Base-by-base conservation (phyloP, 129 eudicot species). In the Centella asiatica region DNA sequence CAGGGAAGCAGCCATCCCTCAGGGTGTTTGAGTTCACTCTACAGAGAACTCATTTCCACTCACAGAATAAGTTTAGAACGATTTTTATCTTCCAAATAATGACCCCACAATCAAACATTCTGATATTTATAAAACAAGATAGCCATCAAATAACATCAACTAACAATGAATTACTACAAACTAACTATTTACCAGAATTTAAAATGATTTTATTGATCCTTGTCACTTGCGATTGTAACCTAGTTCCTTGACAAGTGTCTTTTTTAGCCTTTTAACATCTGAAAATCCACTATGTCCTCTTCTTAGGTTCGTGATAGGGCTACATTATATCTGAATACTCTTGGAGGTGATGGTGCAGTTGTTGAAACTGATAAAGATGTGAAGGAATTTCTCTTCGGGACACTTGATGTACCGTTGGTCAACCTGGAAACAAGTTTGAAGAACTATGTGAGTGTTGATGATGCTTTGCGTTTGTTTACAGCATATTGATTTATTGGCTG, bases 281-380 rank as follows among this genome's bases (percentile, higher is more conserved):
- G 37, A 49, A 49, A 65, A 1, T 15, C 69, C 47, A 32, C 37
- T 37, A 4, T 60, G 32, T 13, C 50, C 9, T 66, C 6, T 50
- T 65, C 67, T 56, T 78, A 92, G 98, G 98, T 92, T 64, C 95
- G 98, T 48, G 98, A 92, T 74, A 84, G 98, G 84, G 98, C 98
- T 45, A 92, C 98, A 10, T 77, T 92, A 9, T 87, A 87, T 75
- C 56, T 92, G 65, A 84, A 84, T 46, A 86, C 83, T 45, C 89
- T 90, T 68, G 97, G 95, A 59, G 97, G 95, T 65, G 90, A 90
- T 71, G 94, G 95, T 66, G 76, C 84, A 57, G 90, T 87, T 39
- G 81, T 85, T 80, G 98, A 92, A 84, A 87, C 95, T 64, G 96
- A 87, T 62, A 64, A 78, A 76, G 95, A 82, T 51, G 88, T 81